A percentile compares a stretch with the other conserved stretches of the same genome.
Evolutionary conservation across 2,329 filamentous ascomycete species (phyloP).

Genomic region (Capronia coronata): DNA sequence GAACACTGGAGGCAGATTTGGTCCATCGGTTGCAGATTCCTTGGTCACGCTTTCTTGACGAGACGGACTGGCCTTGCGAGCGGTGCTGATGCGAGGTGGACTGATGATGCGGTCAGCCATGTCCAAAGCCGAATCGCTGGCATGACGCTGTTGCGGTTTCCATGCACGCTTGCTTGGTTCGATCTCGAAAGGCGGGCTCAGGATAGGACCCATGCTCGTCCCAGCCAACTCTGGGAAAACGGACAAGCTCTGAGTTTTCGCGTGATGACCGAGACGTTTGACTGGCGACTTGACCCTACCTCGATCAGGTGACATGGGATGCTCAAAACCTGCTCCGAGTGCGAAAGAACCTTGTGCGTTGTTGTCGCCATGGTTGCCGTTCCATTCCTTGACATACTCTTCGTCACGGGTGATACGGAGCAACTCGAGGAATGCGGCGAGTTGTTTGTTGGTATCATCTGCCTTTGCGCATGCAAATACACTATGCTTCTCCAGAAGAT

Average conservation of each 20-base stretch:
- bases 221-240: neutral
- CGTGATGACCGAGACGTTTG: neutral
- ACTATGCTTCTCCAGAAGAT: neutral
- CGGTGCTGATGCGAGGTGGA: conserved; percentile 13
- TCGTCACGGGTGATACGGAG: neutral
- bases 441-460: neutral
- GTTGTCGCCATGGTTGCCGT: neutral
- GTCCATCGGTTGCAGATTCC: neutral
- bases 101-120: conserved; percentile 6
- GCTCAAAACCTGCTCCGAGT: neutral
- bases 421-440: neutral
- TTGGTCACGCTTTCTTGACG: neutral
- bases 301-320: neutral
- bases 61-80: conserved; percentile 7
- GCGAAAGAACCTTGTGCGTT: neutral
- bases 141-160: neutral
- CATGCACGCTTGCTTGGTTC: neutral
- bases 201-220: neutral
- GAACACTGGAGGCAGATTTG: neutral
- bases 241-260: neutral
- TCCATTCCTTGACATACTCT: neutral
- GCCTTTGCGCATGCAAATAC: neutral
- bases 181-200: neutral
- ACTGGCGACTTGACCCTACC: neutral
- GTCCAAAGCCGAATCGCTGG: conserved; percentile 4